These are phyloP conservation scores for Fistulina hepatica DNA, from an alignment of 1,284 basidiomycete species.

Conservation along the genomic window DNA sequence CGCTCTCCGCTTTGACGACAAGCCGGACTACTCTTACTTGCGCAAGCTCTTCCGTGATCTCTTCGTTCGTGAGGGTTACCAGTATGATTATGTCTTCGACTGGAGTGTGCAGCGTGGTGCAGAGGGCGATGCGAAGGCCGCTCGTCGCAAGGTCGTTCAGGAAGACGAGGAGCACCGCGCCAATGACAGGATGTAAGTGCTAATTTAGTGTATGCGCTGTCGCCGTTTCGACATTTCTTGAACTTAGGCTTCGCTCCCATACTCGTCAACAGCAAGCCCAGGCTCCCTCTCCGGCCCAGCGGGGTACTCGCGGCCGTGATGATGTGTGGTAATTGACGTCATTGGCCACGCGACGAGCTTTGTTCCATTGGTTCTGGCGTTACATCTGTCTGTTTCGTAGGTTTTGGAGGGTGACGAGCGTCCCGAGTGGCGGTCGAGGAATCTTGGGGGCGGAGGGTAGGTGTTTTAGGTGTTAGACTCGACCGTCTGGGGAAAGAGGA, in stretches of 20 bases:
- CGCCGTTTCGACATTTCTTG: conserved; percentile 20
- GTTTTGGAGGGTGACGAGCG: background rate
- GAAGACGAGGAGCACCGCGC: conserved; percentile 70
- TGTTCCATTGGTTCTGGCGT: background rate
- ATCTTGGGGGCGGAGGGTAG: conserved; percentile 1
- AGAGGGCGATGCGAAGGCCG: conserved; percentile 57
- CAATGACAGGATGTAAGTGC: conserved; percentile 68
- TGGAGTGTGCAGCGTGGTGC: conserved; percentile 84
- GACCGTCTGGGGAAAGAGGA: too few species aligned
- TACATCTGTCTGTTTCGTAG: background rate
- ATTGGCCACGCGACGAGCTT: background rate
- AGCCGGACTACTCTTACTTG: conserved; percentile 95
- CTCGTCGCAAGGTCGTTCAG: conserved; percentile 61
- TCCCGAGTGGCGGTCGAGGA: background rate
- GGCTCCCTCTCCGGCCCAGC: conserved; percentile 53
- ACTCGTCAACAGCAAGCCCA: conserved; percentile 66
- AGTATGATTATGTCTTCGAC: conserved; percentile 98
- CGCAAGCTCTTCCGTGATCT: conserved; percentile 97
- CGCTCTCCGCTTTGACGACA: conserved; percentile 95
- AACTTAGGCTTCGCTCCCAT: conserved; percentile 66
- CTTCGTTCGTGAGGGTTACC: conserved; percentile 93
- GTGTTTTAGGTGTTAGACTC: too few species aligned
- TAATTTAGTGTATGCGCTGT: conserved; percentile 11
- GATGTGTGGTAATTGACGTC: conserved; percentile 61
- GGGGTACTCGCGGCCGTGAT: conserved; percentile 48